phyloP scores from a whole-genome alignment of 2,329 filamentous ascomycete species.

The Metarhizium sp. region DNA sequence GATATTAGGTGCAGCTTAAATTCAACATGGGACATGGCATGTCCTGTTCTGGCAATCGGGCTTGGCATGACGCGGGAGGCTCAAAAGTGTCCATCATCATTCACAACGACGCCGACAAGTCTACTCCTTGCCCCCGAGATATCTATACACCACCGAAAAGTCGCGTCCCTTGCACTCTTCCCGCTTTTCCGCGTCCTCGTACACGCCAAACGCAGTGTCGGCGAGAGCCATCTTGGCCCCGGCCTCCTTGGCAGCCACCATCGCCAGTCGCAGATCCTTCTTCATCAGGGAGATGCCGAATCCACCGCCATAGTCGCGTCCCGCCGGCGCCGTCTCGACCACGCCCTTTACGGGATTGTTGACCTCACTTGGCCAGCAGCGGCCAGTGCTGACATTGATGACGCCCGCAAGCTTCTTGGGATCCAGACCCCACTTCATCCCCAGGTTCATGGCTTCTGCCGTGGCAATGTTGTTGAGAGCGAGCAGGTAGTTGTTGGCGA shows the following conservation, averaged over 20 bases:
- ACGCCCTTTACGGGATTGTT: slow-evolving; percentile 94
- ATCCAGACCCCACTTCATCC: slow-evolving; percentile 51
- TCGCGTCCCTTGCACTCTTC: slow-evolving; percentile 60
- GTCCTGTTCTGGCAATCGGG: no score
- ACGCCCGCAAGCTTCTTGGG: slow-evolving; percentile 64
- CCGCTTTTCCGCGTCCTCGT: slow-evolving; percentile 53
- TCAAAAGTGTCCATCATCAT: neutral
- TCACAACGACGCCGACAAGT: neutral
- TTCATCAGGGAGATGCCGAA: slow-evolving; percentile 73
- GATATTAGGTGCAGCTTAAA: no score
- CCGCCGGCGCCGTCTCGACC: slow-evolving; percentile 64
- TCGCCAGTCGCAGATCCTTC: slow-evolving; percentile 67
- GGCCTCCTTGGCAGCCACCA: slow-evolving; percentile 60
- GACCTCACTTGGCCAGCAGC: slow-evolving; percentile 89
- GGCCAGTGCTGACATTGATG: slow-evolving; percentile 90
- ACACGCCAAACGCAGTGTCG: slow-evolving; percentile 53
- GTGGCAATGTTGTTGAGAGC: slow-evolving; percentile 82
- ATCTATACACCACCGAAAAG: slow-evolving; percentile 75
- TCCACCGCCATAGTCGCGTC: slow-evolving; percentile 65
- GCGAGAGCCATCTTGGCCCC: slow-evolving; percentile 58
- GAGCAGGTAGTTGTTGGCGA: slow-evolving; percentile 95
- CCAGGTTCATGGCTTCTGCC: slow-evolving; percentile 57
- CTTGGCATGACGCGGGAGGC: no score
- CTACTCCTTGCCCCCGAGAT: slow-evolving; percentile 46
- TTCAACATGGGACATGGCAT: no score